Conservation (phyloP, 2,329 filamentous ascomycete species). For the Ceratocystiopsis sp. region DNA sequence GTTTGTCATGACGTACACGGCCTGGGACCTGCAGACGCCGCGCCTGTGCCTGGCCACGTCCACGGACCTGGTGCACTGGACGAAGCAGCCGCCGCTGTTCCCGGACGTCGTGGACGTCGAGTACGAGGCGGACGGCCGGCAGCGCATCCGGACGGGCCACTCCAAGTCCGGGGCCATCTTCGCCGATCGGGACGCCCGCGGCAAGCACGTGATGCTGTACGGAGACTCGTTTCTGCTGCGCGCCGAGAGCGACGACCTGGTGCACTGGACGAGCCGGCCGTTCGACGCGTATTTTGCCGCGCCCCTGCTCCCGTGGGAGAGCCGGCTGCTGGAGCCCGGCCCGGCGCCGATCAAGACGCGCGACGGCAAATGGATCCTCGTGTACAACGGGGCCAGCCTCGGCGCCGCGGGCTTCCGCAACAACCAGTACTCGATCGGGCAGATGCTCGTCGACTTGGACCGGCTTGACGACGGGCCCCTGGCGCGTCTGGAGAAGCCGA, state of each 20-base stretch:
- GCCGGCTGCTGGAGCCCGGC: background rate
- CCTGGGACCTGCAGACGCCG: slow-evolving; percentile 15
- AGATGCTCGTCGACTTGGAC: slow-evolving; percentile 3
- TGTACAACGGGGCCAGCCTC: background rate
- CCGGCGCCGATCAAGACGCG: slow-evolving; percentile 1
- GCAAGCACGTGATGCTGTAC: slow-evolving; percentile 1
- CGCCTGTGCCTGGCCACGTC: slow-evolving; percentile 20
- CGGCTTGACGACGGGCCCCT: background rate
- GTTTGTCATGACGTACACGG: slow-evolving; percentile 22
- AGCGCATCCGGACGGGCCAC: slow-evolving; percentile 1
- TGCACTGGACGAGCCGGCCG: slow-evolving; percentile 1
- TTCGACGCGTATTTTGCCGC: background rate
- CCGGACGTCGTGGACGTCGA: slow-evolving; percentile 10
- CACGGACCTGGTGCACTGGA: slow-evolving; percentile 18
- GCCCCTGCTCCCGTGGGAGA: slow-evolving; percentile 1
- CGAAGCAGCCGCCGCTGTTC: slow-evolving; percentile 15
- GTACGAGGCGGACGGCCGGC: background rate
- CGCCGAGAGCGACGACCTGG: background rate
- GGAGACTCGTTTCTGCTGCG: background rate
- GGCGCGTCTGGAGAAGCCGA: background rate
- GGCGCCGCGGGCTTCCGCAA: slow-evolving; percentile 2
- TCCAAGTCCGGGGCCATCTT: slow-evolving; percentile 3
- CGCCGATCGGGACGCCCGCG: background rate
- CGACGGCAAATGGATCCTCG: slow-evolving; percentile 1
- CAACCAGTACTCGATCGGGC: slow-evolving; percentile 5